Base-by-base conservation (phyloP, 345 rosid genomes). In the Microthlaspi erraticum region DNA sequence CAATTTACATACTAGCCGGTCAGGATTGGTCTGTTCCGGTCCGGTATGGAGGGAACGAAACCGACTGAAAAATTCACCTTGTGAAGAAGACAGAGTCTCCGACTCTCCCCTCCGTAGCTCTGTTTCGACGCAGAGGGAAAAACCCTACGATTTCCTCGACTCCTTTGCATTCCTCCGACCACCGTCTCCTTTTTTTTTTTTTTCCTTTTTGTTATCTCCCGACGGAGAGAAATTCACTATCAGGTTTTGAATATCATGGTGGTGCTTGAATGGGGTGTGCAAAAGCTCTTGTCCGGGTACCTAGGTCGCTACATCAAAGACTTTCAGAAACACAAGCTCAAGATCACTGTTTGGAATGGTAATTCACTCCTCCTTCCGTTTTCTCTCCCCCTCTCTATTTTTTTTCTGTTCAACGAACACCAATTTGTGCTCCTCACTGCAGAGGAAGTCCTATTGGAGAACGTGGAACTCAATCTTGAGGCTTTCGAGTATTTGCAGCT, bases 401-500 rank as follows among this genome's bases (percentile, higher is more conserved):
- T 1, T 5, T 38, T 39, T 57, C 34, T 29, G 16, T 48, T 49
- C 23, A 31, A 38, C 33, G 59, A 65, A n/a, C 57, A 17, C 17
- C 36, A 17, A 10, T 45, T 44, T 52, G 58, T 52, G 45, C 1
- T 60, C 60, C 1, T 4, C 16, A 23, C 45, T 72, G 60, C 42
- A 77, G 93, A 81, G 76, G 95, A 87, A 74, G 88, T 93, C 8
- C 59, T 86, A 46, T 54, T 93, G 83, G 89, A 90, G 83, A 86
- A 88, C 71, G 89, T 88, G 38, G 89, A 93, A 18, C 84, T 93
- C 23, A 86, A 82, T 78, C 92, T 86, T 8, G 97, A 90, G 64
- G 96, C 98, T 54, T 93, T 93, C 44, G 98, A 93, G 74, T 88
- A 87, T 80, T 86, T 93, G 51, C 96, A 85, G 79, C 74, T 90